phyloP scores from a whole-genome alignment of 2,329 filamentous ascomycete species.

The Diaporthe amygdali region DNA sequence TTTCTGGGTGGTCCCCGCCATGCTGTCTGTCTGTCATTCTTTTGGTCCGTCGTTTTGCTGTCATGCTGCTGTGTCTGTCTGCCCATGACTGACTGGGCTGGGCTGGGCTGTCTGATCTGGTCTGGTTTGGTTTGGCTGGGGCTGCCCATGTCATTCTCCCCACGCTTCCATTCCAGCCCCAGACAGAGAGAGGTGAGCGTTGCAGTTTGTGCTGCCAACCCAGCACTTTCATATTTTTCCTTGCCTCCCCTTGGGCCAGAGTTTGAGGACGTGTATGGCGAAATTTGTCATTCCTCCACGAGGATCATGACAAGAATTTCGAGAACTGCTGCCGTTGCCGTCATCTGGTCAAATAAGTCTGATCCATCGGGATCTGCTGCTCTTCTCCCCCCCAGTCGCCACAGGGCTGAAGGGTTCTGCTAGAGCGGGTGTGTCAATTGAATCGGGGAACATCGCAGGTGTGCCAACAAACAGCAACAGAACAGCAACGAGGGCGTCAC shows the following conservation, averaged over 20 bases:
- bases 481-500: not conserved
- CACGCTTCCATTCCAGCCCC: not conserved
- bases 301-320: not conserved
- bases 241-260: not conserved
- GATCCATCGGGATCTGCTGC: not conserved
- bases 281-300: not conserved
- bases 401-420: not conserved
- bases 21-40: not conserved
- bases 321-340: not conserved
- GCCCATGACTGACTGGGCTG: no score
- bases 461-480: conserved; percentile 1
- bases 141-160: not conserved
- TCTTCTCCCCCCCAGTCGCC: not conserved
- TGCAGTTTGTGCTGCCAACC: not conserved
- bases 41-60: no score
- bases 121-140: not conserved
- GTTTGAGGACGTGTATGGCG: not conserved
- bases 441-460: not conserved
- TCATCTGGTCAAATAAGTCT: not conserved
- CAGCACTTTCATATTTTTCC: not conserved
- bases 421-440: not conserved
- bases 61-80: not conserved
- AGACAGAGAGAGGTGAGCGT: not conserved
- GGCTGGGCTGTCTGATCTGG: not conserved
- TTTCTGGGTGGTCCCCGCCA: not conserved